Conservation (phyloP, 2,329 filamentous ascomycete genomes). For the Sarocladium brachiariae region DNA sequence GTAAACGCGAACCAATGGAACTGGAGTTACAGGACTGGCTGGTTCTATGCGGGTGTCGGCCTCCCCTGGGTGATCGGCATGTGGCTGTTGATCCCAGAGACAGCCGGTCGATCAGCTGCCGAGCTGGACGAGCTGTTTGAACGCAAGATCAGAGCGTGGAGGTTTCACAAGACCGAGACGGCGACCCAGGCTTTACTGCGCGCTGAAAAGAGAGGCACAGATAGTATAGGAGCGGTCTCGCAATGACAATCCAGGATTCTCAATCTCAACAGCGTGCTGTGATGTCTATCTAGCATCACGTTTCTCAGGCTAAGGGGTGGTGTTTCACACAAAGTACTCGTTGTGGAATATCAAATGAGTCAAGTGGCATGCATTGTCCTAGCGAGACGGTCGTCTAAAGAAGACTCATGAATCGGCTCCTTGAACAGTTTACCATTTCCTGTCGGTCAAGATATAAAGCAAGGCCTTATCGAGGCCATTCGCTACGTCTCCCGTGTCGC, state of each 20-base stretch:
- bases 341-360: no score
- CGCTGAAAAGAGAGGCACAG: background rate
- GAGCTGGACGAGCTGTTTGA: slow-evolving; percentile 23
- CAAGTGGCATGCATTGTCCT: no score
- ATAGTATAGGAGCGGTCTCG: background rate
- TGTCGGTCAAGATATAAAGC: no score
- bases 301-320: background rate
- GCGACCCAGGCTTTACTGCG: slow-evolving; percentile 10
- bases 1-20: slow-evolving; percentile 17
- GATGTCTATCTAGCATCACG: no score
- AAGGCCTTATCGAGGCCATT: no score
- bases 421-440: no score
- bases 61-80: slow-evolving; percentile 7
- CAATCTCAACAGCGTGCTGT: background rate
- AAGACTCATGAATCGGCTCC: no score
- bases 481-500: no score
- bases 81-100: slow-evolving; percentile 7
- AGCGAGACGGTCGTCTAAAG: no score
- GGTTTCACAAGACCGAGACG: slow-evolving; percentile 15
- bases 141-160: slow-evolving; percentile 20
- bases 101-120: slow-evolving; percentile 14
- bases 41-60: slow-evolving; percentile 16
- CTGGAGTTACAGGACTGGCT: slow-evolving; percentile 18
- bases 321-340: no score
- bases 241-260: background rate